A percentile compares a stretch with the other conserved stretches of the same genome.
These are phyloP conservation scores for Stephanodiscus minutulus DNA, from an alignment of 108 stramenopile genomes.

Conservation along the genomic window DNA sequence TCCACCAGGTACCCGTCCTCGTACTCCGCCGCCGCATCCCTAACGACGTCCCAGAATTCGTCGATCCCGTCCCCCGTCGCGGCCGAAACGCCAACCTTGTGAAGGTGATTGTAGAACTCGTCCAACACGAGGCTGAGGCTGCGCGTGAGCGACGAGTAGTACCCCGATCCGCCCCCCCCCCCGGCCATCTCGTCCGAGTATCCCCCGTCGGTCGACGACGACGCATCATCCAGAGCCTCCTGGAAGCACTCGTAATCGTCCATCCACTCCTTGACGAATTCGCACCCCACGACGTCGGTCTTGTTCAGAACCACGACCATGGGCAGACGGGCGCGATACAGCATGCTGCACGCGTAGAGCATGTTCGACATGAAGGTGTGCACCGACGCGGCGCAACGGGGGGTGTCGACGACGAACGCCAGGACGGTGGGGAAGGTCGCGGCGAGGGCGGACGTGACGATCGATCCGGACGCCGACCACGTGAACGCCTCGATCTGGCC, in stretches of 20 bases:
- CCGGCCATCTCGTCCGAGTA: constrained; percentile 46
- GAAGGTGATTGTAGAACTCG: constrained; percentile 95
- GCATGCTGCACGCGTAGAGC: constrained; percentile 98
- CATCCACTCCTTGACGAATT: constrained; percentile 98
- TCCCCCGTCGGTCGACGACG: constrained; percentile 40
- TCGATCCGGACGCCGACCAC: constrained; percentile 97
- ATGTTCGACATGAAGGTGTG: constrained; percentile 99
- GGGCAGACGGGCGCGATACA: constrained; percentile 94
- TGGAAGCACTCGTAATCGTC: constrained; percentile 95
- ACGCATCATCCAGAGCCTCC: constrained; percentile 86
- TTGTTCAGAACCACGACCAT: constrained; percentile 97
- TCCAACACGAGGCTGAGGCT: constrained; percentile 94
- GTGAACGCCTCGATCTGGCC: constrained; percentile 99
- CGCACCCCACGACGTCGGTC: constrained; percentile 83
- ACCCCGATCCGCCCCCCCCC: constrained; percentile 55
- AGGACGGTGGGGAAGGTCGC: constrained; percentile 94
- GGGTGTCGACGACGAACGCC: constrained; percentile 96
- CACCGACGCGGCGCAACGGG: constrained; percentile 88
- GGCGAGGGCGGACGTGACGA: constrained; percentile 93
- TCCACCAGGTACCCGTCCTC: constrained; percentile 87
- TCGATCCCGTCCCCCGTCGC: constrained; percentile 94
- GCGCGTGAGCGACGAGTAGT: constrained; percentile 91
- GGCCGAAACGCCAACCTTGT: constrained; percentile 88
- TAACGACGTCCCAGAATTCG: constrained; percentile 85
- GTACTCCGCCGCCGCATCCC: constrained; percentile 82